A percentile compares a stretch with the other conserved stretches of the same genome.
These are phyloP conservation scores for Kwoniella bestiolae DNA, from an alignment of 768 basidiomycete species.

Conservation along the genomic window DNA sequence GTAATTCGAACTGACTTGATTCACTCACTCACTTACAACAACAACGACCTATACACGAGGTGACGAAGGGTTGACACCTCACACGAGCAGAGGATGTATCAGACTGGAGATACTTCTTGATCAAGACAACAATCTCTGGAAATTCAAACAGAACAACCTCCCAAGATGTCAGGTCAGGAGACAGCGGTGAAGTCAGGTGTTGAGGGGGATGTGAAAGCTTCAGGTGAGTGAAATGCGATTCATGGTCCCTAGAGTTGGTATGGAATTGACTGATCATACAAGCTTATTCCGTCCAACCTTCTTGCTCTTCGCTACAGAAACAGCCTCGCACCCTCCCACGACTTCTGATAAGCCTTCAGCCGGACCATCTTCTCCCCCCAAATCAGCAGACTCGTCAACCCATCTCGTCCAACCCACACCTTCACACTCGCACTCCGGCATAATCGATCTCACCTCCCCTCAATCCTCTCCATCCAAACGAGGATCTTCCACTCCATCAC, in stretches of 20 bases:
- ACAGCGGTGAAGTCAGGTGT: neutral
- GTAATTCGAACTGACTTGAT: no score
- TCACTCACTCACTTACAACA: neutral
- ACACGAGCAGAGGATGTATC: no score
- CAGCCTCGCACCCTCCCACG: neutral
- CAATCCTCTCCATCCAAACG: conserved; percentile 5
- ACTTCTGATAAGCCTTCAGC: neutral
- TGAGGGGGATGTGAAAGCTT: neutral
- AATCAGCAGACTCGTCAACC: neutral
- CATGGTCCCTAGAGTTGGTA: no score
- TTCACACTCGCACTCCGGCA: neutral
- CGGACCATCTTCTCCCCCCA: neutral
- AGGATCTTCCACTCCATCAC: conserved; percentile 13
- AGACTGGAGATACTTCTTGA: no score
- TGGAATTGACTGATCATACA: neutral
- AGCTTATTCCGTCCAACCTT: neutral
- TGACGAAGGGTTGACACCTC: neutral
- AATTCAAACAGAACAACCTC: no score
- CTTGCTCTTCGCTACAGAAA: neutral
- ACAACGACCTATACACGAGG: conserved; percentile 3
- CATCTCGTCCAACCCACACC: conserved; percentile 3
- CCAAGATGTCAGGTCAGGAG: neutral
- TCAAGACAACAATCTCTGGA: no score
- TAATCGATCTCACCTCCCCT: conserved; percentile 5
- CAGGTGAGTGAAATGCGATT: neutral